Base-by-base conservation (phyloP, 1,284 basidiomycete genomes). In the Dichomitus squalens region DNA sequence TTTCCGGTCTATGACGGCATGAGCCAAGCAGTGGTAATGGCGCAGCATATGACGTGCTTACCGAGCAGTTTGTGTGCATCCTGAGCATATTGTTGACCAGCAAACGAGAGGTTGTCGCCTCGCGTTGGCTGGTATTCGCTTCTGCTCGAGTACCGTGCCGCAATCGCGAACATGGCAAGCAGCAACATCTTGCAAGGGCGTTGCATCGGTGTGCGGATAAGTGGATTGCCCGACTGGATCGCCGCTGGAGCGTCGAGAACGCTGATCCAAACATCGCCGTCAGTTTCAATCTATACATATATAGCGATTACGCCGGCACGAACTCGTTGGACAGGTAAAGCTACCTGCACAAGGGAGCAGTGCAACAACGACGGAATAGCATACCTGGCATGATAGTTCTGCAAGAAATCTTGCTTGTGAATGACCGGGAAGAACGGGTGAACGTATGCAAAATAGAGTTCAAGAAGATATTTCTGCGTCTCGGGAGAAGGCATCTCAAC, bases 381-480 rank as follows among this genome's bases (percentile, higher is more conserved):
- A 63, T 67, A 88, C 88, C 79, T 76, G 20, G 77, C 72, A 47
- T 79, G 73, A 65, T 84, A 93, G 62, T 89, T 84, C 11, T 78
- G 72, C 61, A 90, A 70, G 72, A 95, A 93, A 21, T 84, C 80
- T 20, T 75, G 74, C 69, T 88, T 90, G 73, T 92, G 85, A 16
- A 94, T 73, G 35, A 92, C 79, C 12, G 91, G 92, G 63, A 90
- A 86, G 48, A 87, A 77, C 34, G 92, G 90, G 65, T 95, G 92
- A 23, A 90, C 85, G 67, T 92, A 90, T 7, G 82, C 83, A 73
- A 93, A 94, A 70, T 92, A 95, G 6, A 93, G 75, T 29, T 83
- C 80, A 49, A 95, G 72, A 7, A 95, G 76, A 49, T 80, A 81
- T 52, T 87, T 82, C 72, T 93, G 91, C 48, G 82, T 69, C 36